Conservation (phyloP, 768 basidiomycete species). For the Russula abietina region DNA sequence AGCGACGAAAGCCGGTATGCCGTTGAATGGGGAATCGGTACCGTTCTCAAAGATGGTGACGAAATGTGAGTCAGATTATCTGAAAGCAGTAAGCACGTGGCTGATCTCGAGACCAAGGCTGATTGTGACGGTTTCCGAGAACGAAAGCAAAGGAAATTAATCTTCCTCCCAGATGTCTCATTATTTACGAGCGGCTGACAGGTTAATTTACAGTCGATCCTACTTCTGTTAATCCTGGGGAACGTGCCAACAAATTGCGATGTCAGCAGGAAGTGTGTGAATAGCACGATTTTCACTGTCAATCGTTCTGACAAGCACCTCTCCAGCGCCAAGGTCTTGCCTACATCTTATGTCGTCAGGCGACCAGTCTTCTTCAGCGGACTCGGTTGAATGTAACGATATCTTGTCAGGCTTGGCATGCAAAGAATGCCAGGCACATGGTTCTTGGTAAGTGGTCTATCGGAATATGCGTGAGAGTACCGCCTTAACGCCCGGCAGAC, state of each 20-base stretch:
- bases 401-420: slow-evolving; percentile 92
- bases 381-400: slow-evolving; percentile 84
- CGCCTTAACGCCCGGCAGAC: slow-evolving; percentile 37
- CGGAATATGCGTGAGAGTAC: neutral
- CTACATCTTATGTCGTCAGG: slow-evolving; percentile 85
- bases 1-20: slow-evolving; percentile 93
- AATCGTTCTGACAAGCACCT: neutral
- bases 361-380: slow-evolving; percentile 82
- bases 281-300: slow-evolving; percentile 11
- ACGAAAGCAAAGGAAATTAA: slow-evolving; percentile 74
- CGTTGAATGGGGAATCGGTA: slow-evolving; percentile 97
- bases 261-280: slow-evolving; percentile 82
- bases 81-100: neutral
- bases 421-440: slow-evolving; percentile 92
- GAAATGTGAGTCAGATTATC: slow-evolving; percentile 50
- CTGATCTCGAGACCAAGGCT: slow-evolving; percentile 39
- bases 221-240: slow-evolving; percentile 59
- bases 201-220: slow-evolving; percentile 50
- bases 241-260: slow-evolving; percentile 71
- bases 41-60: slow-evolving; percentile 91
- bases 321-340: slow-evolving; percentile 79
- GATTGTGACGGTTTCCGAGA: slow-evolving; percentile 87
- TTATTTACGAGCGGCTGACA: neutral
- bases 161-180: slow-evolving; percentile 7
- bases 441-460: slow-evolving; percentile 48